Conservation (phyloP, 2,329 filamentous ascomycete genomes). For the Thermoascus crustaceus region DNA sequence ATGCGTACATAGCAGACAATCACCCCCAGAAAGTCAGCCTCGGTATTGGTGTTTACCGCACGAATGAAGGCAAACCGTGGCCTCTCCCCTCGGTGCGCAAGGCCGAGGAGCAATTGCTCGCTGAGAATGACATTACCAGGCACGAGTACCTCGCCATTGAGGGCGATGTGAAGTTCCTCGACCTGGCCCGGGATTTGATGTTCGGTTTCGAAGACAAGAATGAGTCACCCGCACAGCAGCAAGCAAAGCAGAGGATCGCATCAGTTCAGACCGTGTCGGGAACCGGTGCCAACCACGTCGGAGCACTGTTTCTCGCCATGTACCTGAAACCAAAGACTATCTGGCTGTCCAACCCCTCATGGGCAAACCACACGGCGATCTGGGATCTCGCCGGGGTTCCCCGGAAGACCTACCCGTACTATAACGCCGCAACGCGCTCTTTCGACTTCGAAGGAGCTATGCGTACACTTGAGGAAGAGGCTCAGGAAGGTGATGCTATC, state of each 20-base stretch:
- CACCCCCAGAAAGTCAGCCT: constrained; percentile 73
- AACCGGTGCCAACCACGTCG: constrained; percentile 87
- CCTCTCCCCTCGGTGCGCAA: constrained; percentile 86
- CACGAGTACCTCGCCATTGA: constrained; percentile 97
- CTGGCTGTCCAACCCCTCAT: constrained; percentile 91
- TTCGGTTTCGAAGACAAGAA: constrained; percentile 53
- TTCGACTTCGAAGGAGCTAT: constrained; percentile 52
- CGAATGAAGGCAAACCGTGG: constrained; percentile 93
- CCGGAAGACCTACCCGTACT: constrained; percentile 83
- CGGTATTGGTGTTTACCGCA: constrained; percentile 83
- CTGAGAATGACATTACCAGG: constrained; percentile 77
- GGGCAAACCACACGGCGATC: constrained; percentile 97
- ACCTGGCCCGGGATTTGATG: constrained; percentile 79
- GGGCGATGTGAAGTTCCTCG: constrained; percentile 73
- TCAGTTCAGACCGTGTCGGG: constrained; percentile 92
- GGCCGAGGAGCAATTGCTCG: constrained; percentile 63
- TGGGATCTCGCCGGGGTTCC: constrained; percentile 67
- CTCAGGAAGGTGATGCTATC: constrained; percentile 72
- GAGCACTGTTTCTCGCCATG: constrained; percentile 79
- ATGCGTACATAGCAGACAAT: constrained; percentile 69
- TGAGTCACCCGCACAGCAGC: constrained; percentile 18
- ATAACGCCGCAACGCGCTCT: constrained; percentile 53
- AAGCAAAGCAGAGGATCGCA: constrained; percentile 43
- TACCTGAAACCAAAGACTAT: constrained; percentile 70
- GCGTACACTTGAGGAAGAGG: constrained; percentile 76